Evolutionary conservation across 495 filamentous ascomycete species (phyloP), one percentile per base, ranked within the genome.

Genomic region (Hypoxylon cercidicola): DNA sequence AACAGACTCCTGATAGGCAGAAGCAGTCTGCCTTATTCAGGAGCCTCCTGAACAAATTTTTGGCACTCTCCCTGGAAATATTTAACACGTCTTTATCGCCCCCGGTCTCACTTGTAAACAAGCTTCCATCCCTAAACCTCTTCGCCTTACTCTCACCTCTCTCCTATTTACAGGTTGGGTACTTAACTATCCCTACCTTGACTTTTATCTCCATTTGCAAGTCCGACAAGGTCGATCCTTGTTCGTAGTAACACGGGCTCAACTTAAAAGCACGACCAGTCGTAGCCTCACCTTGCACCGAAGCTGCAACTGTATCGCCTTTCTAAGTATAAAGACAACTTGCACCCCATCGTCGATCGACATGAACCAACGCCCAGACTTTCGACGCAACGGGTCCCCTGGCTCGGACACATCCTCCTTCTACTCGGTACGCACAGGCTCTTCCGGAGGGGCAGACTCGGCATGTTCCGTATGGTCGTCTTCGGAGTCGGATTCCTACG

Each of bases 401-500:
- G 61, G 28, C 34, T 73, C 71, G 37, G 71, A 73, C 60, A 51
- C 55, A 20, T 66, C 65, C 32, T 71, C 68, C 8, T 54, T 64
- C 34, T 71, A 71, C 50, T 70, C 67, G 15, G 40, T 12, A 11
- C 39, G 60, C 21, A 48, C 60, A 0, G 54, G 60, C 0, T 64
- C 61, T 39, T 23, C 37, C 16, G 41, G 46, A 8, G 69, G 65
- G 34, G 66, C 45, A 1, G 66, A 62, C 19, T 73, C 71, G 8
- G 46, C 40, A 0, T 65, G 45, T 15, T 71, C 71, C 18, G 55
- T 72, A 15, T 74, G 71, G 71, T 72, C 71, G 8, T 67, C 60
- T 2, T 60, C 71, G 12, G 69, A 70, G 11, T 74, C 71, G 28
- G 55, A 64, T 6, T 69, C 71, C 39, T 72, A 65, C 48, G 71